A percentile compares a stretch with the other conserved stretches of the same genome.
phyloP scores from a whole-genome alignment of 73 alveolate species.

The Tetrahymena thermophila region DNA sequence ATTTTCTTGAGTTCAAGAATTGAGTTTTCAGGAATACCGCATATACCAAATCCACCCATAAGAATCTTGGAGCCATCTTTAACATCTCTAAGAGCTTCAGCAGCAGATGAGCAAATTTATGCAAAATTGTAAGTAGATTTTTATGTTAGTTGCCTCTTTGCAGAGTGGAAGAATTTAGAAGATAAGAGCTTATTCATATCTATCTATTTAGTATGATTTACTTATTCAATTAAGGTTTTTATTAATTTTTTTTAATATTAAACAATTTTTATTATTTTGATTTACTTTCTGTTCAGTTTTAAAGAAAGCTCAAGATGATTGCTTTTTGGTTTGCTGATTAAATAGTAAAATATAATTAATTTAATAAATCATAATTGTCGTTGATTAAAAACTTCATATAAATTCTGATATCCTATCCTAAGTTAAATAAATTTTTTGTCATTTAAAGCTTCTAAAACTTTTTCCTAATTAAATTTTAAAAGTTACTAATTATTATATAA shows the following conservation, averaged over 20 bases:
- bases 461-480: too few species aligned
- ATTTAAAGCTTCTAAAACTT: not conserved
- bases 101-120: not conserved
- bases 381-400: not conserved
- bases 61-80: conserved; percentile 33
- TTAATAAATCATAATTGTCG: not conserved
- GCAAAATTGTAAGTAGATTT: not conserved
- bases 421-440: not conserved
- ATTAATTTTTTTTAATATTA: not conserved
- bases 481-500: too few species aligned
- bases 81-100: not conserved
- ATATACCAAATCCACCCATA: conserved; percentile 70
- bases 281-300: not conserved
- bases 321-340: not conserved
- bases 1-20: conserved; percentile 33
- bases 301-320: not conserved
- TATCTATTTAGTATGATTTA: not conserved
- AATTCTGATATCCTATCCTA: not conserved
- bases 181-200: not conserved
- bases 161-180: not conserved
- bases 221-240: not conserved
- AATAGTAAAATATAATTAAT: too few species aligned
- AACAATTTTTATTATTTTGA: not conserved
- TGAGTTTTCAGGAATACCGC: conserved; percentile 66
- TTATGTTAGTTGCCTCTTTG: not conserved